Percentiles rank a stretch among this genome's conserved stretches.
Evolutionary conservation across 805 yeast genomes (phyloP).

Genomic region (Candida chauliodis): DNA sequence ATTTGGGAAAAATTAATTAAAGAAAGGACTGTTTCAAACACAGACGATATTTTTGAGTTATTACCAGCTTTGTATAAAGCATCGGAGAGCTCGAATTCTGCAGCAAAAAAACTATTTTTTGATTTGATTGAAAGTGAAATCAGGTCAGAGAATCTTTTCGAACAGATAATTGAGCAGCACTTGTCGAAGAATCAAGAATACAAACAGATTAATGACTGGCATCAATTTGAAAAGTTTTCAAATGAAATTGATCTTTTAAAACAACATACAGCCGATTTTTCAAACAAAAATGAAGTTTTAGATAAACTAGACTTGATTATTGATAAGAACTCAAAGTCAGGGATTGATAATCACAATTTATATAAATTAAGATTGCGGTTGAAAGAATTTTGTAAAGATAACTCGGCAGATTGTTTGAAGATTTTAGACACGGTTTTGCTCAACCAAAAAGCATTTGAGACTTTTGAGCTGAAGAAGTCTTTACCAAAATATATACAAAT

Average conservation of each 20-base stretch:
- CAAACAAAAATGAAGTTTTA: neutral
- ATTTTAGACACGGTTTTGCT: constrained; percentile 8
- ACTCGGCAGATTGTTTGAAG: constrained; percentile 7
- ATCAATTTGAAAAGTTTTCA: constrained; percentile 1
- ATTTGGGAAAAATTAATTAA: constrained; percentile 1
- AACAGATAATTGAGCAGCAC: neutral
- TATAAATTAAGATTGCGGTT: constrained; percentile 3
- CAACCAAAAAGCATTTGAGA: constrained; percentile 4
- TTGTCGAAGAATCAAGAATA: neutral
- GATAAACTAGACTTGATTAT: neutral
- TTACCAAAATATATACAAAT: constrained; percentile 10
- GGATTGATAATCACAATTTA: constrained; percentile 1
- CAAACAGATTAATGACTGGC: constrained; percentile 4
- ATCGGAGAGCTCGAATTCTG: neutral
- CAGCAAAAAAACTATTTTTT: neutral
- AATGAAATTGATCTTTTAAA: constrained; percentile 1
- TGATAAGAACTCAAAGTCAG: neutral
- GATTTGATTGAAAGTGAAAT: neutral
- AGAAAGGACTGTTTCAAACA: neutral
- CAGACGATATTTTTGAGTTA: neutral
- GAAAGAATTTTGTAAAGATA: constrained; percentile 2
- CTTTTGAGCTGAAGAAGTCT: neutral
- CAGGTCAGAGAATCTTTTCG: neutral
- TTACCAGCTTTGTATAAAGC: neutral
- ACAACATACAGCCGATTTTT: neutral